Conservation (phyloP, 2,329 filamentous ascomycete species). For the Aspergillus sergii region DNA sequence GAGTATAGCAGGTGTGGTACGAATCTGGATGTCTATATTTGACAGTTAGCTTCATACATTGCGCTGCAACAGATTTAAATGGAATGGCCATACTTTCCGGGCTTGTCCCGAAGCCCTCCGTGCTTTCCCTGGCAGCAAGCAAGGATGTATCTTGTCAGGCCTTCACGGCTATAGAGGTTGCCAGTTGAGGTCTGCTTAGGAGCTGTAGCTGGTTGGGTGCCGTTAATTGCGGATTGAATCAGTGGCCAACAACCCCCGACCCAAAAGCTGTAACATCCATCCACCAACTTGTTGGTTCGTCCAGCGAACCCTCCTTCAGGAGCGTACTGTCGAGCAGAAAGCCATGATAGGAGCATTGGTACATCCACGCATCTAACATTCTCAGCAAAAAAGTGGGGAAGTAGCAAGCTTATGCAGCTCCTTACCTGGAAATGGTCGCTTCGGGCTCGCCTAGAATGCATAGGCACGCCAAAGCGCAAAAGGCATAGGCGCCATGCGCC, state of each 20-base stretch:
- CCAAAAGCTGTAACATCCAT: conserved; percentile 99
- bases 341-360: conserved; percentile 77
- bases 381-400: conserved; percentile 14
- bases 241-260: conserved; percentile 93
- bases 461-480: conserved; percentile 88
- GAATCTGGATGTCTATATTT: conserved; percentile 70
- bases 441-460: conserved; percentile 81
- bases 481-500: conserved; percentile 95
- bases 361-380: conserved; percentile 71
- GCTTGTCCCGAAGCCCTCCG: conserved; percentile 91
- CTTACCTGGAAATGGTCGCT: conserved; percentile 71
- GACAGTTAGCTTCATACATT: conserved; percentile 20
- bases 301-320: conserved; percentile 93
- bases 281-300: conserved; percentile 95
- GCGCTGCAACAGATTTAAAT: not conserved
- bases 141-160: conserved; percentile 84
- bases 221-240: conserved; percentile 75
- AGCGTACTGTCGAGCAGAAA: conserved; percentile 83
- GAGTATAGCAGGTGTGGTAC: conserved; percentile 91
- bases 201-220: conserved; percentile 41
- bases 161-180: conserved; percentile 75
- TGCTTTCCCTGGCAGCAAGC: conserved; percentile 78
- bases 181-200: conserved; percentile 27
- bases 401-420: conserved; percentile 19
- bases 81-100: conserved; percentile 69